Conservation (phyloP, 345 rosid species). For the Eucalyptus fibrosa region DNA sequence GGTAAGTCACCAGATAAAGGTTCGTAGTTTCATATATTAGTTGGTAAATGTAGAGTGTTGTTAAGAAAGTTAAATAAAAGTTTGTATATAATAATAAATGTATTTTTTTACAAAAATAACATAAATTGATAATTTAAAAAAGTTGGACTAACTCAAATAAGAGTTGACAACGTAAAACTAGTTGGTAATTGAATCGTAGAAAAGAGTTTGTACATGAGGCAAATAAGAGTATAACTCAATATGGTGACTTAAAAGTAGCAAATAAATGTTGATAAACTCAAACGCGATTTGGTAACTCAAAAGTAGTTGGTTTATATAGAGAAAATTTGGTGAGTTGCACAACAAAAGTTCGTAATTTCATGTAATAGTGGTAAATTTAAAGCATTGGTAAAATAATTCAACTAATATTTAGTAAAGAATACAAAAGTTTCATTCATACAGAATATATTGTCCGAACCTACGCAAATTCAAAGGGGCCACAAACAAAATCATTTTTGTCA, state of each 20-base stretch:
- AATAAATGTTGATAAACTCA: not conserved
- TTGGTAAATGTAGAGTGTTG: not conserved
- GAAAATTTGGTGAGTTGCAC: not conserved
- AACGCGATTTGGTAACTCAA: not conserved
- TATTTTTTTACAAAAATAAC: not conserved
- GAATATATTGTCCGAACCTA: not conserved
- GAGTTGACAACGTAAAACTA: not conserved
- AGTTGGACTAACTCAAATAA: not conserved
- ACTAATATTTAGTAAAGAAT: not conserved
- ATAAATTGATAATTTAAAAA: not conserved
- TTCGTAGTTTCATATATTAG: not conserved
- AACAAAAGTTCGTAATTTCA: not conserved
- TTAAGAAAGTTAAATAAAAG: not conserved
- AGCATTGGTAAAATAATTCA: not conserved
- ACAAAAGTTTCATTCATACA: not conserved
- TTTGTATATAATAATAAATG: too few relatives aligned
- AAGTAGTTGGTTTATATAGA: not conserved
- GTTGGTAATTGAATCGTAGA: not conserved
- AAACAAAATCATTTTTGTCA: not conserved
- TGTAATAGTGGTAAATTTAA: not conserved
- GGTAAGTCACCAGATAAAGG: not conserved
- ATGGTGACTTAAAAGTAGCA: not conserved
- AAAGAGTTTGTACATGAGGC: not conserved
- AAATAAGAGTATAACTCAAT: not conserved
- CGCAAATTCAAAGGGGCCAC: not conserved